Conservation (phyloP, 441 rosid species). For the Euphorbia celastroides region DNA sequence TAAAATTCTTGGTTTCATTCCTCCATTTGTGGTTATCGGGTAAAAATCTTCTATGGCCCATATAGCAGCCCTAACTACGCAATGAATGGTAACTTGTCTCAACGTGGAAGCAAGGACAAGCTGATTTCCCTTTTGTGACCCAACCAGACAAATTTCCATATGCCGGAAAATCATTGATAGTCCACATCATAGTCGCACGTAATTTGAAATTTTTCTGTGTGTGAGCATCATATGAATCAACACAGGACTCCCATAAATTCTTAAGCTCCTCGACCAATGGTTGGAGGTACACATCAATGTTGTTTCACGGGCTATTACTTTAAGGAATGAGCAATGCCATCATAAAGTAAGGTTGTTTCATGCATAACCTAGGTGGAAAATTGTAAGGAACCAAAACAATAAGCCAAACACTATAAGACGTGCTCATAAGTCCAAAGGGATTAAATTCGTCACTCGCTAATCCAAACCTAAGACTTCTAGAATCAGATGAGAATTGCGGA, state of each 20-base stretch:
- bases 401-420: neutral
- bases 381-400: neutral
- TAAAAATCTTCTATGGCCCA: neutral
- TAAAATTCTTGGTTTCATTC: neutral
- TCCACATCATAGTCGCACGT: neutral
- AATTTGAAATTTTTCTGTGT: neutral
- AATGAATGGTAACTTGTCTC: neutral
- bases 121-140: neutral
- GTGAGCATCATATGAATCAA: neutral
- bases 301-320: neutral
- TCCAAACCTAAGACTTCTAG: neutral
- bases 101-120: neutral
- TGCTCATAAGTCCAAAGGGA: neutral
- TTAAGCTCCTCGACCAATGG: neutral
- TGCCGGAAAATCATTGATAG: neutral
- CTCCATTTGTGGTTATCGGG: neutral
- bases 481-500: neutral
- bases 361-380: neutral
- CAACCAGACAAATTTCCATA: neutral
- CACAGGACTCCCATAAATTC: neutral
- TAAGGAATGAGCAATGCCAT: neutral
- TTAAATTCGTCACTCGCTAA: neutral
- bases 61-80: neutral
- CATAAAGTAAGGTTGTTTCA: neutral
- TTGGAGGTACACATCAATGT: neutral